Base-by-base conservation (phyloP, 2,329 filamentous ascomycete genomes). In the Daldinia sp. region DNA sequence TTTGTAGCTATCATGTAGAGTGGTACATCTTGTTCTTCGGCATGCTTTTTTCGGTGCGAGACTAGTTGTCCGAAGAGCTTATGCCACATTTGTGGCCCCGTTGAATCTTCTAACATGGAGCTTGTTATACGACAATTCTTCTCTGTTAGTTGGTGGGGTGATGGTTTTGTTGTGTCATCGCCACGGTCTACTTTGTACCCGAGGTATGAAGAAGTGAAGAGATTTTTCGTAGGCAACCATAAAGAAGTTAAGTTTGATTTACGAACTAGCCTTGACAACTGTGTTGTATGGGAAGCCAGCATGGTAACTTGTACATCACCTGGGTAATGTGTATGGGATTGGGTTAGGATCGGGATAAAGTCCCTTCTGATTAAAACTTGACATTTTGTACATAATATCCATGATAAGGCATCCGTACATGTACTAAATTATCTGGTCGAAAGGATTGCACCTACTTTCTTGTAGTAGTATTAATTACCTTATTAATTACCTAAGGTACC, bases 1-100 rank as follows among this genome's bases (percentile, higher is more conserved):
- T 67, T 67, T 26, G 60, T 4, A 12, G 55, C 65, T 44, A 56
- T 44, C 33, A 37, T 2, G 15, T 39, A 35, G 30, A n/a, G n/a
- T 4, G 51, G 30, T 23, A 54, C 33, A n/a, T 26, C 18, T 5
- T 54, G 30, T 51, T 15, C 28, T 18, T 26, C 15, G 7, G 46
- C 46, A 51, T 18, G 13, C 26, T 3, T 51, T 18, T 51, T 51
- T 13, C 46, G 46, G 18, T 51, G 46, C 15, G 2, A 18, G 15
- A 33, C 26, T 7, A 51, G 26, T 18, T 30, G 26, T 51, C 28
- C 26, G 7, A 51, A 51, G 15, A 51, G 46, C 6, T 30, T 30
- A 30, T 51, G 46, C 46, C 46, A 51, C 46, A 18, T 28, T 51
- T 51, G 13, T 18, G 46, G 28, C 15, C 13, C 26, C 2, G 46